A percentile compares a stretch with the other conserved stretches of the same genome.
phyloP scores from a whole-genome alignment of 306 rosid genomes.

The Begonia masoniana region DNA sequence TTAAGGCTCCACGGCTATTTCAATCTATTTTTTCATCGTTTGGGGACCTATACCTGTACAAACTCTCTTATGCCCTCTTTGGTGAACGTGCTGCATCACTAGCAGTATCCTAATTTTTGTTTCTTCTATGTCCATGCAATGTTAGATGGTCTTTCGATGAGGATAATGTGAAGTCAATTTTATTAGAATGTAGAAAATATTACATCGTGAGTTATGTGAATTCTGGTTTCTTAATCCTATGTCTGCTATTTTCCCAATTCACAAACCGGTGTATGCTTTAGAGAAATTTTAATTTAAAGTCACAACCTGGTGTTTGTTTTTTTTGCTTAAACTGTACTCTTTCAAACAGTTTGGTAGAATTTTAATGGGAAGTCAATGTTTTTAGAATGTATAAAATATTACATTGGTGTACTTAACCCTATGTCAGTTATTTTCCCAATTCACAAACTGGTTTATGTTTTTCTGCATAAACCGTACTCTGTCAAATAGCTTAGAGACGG shows the following conservation, averaged over 20 bases:
- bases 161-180: no score
- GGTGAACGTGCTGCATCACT: conserved; percentile 56
- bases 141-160: no score
- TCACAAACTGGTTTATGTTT: conserved; percentile 81
- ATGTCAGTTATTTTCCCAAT: conserved; percentile 69
- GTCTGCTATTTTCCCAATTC: no score
- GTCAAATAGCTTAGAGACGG: conserved; percentile 83
- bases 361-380: neutral
- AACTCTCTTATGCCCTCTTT: conserved; percentile 49
- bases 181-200: no score
- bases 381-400: neutral
- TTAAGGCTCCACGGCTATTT: conserved; percentile 68
- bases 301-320: no score
- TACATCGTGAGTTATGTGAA: no score
- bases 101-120: conserved; percentile 66
- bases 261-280: no score
- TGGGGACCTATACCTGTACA: conserved; percentile 77
- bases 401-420: conserved; percentile 29
- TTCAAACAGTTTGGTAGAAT: no score
- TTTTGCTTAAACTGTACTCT: no score
- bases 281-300: no score
- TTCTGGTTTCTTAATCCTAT: no score
- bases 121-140: neutral
- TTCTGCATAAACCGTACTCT: conserved; percentile 68
- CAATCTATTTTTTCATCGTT: conserved; percentile 65